A percentile compares a stretch with the other conserved stretches of the same genome.
phyloP scores from a whole-genome alignment of 1,139 yeast genomes.

The Candida gigantensis region DNA sequence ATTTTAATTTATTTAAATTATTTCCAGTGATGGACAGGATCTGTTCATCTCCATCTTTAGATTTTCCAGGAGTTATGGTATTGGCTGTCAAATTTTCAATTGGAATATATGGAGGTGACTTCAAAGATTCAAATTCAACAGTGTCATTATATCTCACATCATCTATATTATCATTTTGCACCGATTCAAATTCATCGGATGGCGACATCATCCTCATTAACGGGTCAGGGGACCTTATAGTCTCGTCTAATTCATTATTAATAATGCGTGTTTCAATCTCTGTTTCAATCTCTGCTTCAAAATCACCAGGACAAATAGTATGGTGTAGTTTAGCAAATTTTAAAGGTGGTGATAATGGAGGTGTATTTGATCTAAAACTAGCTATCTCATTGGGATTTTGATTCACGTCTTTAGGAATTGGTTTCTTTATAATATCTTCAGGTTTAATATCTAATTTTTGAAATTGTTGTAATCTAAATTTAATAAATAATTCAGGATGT shows the following conservation, averaged over 20 bases:
- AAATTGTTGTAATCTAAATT: conserved; percentile 31
- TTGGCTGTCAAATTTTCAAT: conserved; percentile 25
- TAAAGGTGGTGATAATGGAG: conserved; percentile 24
- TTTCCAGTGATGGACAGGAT: conserved; percentile 19
- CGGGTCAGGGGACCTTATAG: conserved; percentile 14
- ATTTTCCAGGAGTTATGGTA: conserved; percentile 14
- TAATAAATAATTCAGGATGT: conserved; percentile 24
- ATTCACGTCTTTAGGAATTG: conserved; percentile 2
- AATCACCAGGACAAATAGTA: not conserved
- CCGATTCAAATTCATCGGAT: conserved; percentile 6
- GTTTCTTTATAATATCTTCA: conserved; percentile 10
- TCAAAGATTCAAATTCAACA: conserved; percentile 11
- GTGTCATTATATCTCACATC: conserved; percentile 10
- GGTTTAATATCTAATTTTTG: conserved; percentile 24
- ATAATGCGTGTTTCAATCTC: conserved; percentile 1
- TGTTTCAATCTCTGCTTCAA: conserved; percentile 10
- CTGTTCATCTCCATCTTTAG: conserved; percentile 9
- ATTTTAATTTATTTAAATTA: conserved; percentile 17
- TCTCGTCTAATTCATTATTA: conserved; percentile 5
- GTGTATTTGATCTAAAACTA: conserved; percentile 13
- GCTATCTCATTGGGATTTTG: not conserved
- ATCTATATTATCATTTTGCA: conserved; percentile 12
- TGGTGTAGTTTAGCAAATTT: conserved; percentile 20
- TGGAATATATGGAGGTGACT: conserved; percentile 22
- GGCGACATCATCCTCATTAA: conserved; percentile 9